Percentiles rank a stretch among this genome's conserved stretches.
Conservation (phyloP, 768 basidiomycete species). For the Lentinula edodes region DNA sequence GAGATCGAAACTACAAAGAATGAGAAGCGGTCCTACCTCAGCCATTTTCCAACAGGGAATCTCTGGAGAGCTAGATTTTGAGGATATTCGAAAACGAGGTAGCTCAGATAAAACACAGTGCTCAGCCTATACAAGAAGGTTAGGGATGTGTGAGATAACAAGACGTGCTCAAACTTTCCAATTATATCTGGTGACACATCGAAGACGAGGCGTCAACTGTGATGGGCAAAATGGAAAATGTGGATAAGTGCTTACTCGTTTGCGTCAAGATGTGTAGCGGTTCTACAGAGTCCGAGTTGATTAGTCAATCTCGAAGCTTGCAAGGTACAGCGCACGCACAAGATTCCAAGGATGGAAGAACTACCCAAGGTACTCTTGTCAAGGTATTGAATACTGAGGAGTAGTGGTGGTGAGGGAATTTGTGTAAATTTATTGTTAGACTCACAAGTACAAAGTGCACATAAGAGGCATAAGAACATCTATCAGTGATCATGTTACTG, state of each 20-base stretch:
- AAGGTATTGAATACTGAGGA: slow-evolving; percentile 70
- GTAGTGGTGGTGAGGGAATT: neutral
- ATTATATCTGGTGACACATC: slow-evolving; percentile 44
- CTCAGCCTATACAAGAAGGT: slow-evolving; percentile 47
- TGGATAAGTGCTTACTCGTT: slow-evolving; percentile 45
- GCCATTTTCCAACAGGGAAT: slow-evolving; percentile 77
- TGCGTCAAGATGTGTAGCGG: slow-evolving; percentile 55
- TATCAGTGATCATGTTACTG: slow-evolving; percentile 20
- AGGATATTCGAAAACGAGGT: slow-evolving; percentile 67
- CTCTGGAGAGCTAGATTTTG: slow-evolving; percentile 68
- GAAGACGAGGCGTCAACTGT: neutral
- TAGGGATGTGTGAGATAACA: neutral
- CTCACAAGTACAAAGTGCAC: slow-evolving; percentile 53
- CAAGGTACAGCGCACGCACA: slow-evolving; percentile 28
- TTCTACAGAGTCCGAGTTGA: slow-evolving; percentile 25
- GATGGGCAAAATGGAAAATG: neutral
- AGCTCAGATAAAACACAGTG: slow-evolving; percentile 69
- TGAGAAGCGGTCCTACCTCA: slow-evolving; percentile 41
- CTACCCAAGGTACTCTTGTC: slow-evolving; percentile 70
- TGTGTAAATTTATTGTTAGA: neutral
- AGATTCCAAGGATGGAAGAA: slow-evolving; percentile 65
- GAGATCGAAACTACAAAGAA: slow-evolving; percentile 5
- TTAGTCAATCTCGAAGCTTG: neutral
- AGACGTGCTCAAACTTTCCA: slow-evolving; percentile 32
- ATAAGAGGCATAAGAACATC: neutral